These are phyloP conservation scores for Pyrenula massariospora DNA, from an alignment of 495 filamentous ascomycete species.

Conservation along the genomic window DNA sequence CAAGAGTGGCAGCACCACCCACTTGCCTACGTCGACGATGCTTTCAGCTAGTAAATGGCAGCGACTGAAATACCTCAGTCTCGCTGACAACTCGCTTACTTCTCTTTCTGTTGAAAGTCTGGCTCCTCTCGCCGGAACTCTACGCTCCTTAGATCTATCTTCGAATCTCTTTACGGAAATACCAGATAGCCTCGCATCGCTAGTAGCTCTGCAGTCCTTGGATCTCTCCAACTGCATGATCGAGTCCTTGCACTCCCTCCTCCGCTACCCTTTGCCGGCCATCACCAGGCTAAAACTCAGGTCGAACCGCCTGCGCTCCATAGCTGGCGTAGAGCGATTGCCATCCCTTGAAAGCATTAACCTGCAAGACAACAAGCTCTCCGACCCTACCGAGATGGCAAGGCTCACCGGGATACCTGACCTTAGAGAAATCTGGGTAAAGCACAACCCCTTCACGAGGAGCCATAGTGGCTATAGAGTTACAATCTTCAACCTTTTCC, in stretches of 20 bases:
- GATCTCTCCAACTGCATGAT: slow-evolving; percentile 98
- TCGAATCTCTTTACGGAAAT: slow-evolving; percentile 84
- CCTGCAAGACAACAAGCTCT: slow-evolving; percentile 80
- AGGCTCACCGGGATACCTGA: slow-evolving; percentile 84
- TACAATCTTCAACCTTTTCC: slow-evolving; percentile 92
- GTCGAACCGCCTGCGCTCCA: slow-evolving; percentile 74
- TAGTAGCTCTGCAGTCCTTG: slow-evolving; percentile 73
- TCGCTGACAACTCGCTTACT: slow-evolving; percentile 84
- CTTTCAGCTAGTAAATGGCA: slow-evolving; percentile 85
- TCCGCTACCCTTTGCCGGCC: slow-evolving; percentile 76
- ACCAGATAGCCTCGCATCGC: slow-evolving; percentile 71
- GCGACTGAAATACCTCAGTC: slow-evolving; percentile 79
- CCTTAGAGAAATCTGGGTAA: slow-evolving; percentile 82
- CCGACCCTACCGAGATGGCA: slow-evolving; percentile 82
- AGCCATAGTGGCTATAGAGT: slow-evolving; percentile 77
- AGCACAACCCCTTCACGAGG: slow-evolving; percentile 80
- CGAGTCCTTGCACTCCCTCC: slow-evolving; percentile 79
- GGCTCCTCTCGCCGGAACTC: slow-evolving; percentile 67
- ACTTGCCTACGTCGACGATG: slow-evolving; percentile 44
- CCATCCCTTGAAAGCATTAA: slow-evolving; percentile 83
- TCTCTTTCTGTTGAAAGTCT: slow-evolving; percentile 63
- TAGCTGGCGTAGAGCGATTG: slow-evolving; percentile 83
- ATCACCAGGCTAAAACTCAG: slow-evolving; percentile 89
- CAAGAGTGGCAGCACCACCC: slow-evolving; percentile 60
- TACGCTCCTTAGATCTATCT: slow-evolving; percentile 85